These are phyloP conservation scores for Rhododendron vialii DNA, from an alignment of 148 eudicot genomes.

Conservation along the genomic window DNA sequence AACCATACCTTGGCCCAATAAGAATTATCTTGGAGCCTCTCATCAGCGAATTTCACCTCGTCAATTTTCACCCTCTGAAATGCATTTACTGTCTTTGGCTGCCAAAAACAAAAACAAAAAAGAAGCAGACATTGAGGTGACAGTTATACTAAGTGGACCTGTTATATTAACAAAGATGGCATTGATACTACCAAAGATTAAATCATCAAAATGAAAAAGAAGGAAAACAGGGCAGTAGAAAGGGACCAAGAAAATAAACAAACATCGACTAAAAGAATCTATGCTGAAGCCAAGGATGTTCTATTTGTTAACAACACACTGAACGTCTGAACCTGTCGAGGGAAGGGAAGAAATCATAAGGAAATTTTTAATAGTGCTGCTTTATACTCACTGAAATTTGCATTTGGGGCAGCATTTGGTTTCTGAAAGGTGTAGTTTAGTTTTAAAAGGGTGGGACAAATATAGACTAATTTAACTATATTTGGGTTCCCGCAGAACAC, in stretches of 20 bases:
- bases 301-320: not conserved
- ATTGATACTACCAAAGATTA: not conserved
- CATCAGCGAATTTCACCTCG: slow-evolving; percentile 67
- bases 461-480: not conserved
- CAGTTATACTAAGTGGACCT: not conserved
- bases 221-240: not conserved
- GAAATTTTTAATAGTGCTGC: not conserved
- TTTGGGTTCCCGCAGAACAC: not conserved
- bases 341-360: not conserved
- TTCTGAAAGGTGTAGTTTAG: not conserved
- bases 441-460: not conserved
- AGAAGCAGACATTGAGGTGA: not conserved
- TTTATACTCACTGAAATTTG: not conserved
- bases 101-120: slow-evolving; percentile 11
- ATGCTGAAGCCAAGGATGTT: not conserved
- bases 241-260: not conserved
- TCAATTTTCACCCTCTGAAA: slow-evolving; percentile 87
- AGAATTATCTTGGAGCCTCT: slow-evolving; percentile 83
- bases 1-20: slow-evolving; percentile 90
- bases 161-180: not conserved
- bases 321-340: not conserved
- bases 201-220: not conserved
- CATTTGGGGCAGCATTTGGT: not conserved
- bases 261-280: not conserved
- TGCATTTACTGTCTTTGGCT: slow-evolving; percentile 72